These are phyloP conservation scores for Chlorencoelia australis DNA, from an alignment of 2,329 filamentous ascomycete species.

Conservation along the genomic window DNA sequence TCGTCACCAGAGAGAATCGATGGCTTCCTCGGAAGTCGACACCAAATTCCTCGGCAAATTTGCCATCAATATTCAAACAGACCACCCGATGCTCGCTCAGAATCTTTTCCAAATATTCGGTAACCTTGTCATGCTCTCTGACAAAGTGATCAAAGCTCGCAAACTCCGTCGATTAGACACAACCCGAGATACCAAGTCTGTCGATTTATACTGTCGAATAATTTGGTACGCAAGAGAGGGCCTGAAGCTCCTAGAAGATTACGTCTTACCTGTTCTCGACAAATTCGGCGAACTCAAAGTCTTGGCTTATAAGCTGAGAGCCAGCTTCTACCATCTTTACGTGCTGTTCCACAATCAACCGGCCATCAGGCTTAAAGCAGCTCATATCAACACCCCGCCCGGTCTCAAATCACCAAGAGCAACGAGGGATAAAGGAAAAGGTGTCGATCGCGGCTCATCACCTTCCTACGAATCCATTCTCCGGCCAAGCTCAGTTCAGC, in stretches of 20 bases:
- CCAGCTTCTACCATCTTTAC: slow-evolving; percentile 94
- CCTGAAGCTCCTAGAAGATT: slow-evolving; percentile 74
- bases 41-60: slow-evolving; percentile 92
- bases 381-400: slow-evolving; percentile 31
- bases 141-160: slow-evolving; percentile 71
- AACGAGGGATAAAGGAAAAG: slow-evolving; percentile 25
- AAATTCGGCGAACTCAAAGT: slow-evolving; percentile 78
- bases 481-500: slow-evolving; percentile 24
- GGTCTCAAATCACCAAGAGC: slow-evolving; percentile 23
- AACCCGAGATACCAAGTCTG: slow-evolving; percentile 65
- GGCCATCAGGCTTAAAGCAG: slow-evolving; percentile 37
- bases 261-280: slow-evolving; percentile 75
- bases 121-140: slow-evolving; percentile 77
- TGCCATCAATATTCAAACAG: slow-evolving; percentile 66
- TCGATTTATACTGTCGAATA: slow-evolving; percentile 82
- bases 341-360: slow-evolving; percentile 93
- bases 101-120: slow-evolving; percentile 89
- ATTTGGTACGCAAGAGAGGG: slow-evolving; percentile 93
- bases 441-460: slow-evolving; percentile 17
- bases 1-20: slow-evolving; percentile 29
- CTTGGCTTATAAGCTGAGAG: slow-evolving; percentile 80
- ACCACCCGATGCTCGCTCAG: slow-evolving; percentile 68
- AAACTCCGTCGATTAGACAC: slow-evolving; percentile 75
- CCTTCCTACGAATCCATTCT: slow-evolving; percentile 12
- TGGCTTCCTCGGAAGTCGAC: slow-evolving; percentile 96